Evolutionary conservation across 306 rosid species (phyloP).

Genomic region (Luffa acutangula): DNA sequence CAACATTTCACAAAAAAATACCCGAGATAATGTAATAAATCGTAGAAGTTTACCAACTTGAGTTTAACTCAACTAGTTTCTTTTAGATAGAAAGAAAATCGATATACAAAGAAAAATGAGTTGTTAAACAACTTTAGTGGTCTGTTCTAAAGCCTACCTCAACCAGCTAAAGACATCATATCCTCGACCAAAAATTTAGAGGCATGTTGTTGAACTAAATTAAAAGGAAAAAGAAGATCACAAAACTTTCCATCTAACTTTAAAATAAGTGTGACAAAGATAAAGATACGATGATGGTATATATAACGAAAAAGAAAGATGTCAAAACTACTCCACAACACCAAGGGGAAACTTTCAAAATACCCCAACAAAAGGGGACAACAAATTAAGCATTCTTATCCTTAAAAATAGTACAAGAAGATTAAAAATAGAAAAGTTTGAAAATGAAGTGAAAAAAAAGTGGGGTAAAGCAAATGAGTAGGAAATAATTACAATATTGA

Average conservation of each 20-base stretch:
- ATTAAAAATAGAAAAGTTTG: neutral
- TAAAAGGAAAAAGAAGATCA: too few relatives aligned
- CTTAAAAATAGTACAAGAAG: neutral
- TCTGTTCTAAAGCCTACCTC: too few relatives aligned
- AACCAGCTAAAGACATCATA: too few relatives aligned
- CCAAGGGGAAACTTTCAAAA: neutral
- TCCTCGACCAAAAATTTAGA: too few relatives aligned
- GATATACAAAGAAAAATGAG: neutral
- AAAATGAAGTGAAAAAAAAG: neutral
- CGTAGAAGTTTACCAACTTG: neutral
- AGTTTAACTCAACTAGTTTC: too few relatives aligned
- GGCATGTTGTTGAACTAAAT: too few relatives aligned
- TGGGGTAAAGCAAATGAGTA: slow-evolving; percentile 18
- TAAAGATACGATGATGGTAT: too few relatives aligned
- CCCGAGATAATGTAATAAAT: neutral
- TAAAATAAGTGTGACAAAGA: too few relatives aligned
- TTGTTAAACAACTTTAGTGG: too few relatives aligned
- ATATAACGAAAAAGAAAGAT: too few relatives aligned
- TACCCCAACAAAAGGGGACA: neutral
- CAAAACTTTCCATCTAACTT: too few relatives aligned
- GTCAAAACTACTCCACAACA: neutral
- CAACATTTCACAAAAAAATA: neutral
- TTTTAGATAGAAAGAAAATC: neutral
- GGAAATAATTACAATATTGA: slow-evolving; percentile 19
- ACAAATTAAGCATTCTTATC: neutral